These are phyloP conservation scores for Plectosphaerella sp. DNA, from an alignment of 2,329 filamentous ascomycete genomes.

Conservation along the genomic window DNA sequence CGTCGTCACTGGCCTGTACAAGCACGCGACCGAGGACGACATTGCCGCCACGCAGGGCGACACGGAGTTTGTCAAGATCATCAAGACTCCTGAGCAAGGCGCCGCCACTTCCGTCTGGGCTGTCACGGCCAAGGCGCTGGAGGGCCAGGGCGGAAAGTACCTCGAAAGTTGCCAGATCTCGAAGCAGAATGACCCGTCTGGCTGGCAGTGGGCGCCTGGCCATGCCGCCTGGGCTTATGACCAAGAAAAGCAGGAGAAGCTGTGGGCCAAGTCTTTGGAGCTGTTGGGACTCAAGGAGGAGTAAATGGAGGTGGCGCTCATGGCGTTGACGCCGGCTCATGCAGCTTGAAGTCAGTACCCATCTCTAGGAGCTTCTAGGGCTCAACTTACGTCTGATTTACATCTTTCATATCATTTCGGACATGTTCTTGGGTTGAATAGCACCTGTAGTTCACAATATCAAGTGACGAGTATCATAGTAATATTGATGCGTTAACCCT, in stretches of 20 bases:
- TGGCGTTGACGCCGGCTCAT: too few species aligned
- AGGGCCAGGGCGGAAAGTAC: constrained; percentile 37
- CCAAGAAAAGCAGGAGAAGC: constrained; percentile 26
- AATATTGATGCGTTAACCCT: too few species aligned
- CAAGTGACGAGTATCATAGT: too few species aligned
- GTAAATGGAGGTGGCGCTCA: too few species aligned
- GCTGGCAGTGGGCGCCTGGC: not conserved
- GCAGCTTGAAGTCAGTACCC: too few species aligned
- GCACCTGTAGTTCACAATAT: too few species aligned
- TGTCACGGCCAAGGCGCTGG: constrained; percentile 29
- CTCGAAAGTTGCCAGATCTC: constrained; percentile 21
- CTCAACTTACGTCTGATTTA: too few species aligned
- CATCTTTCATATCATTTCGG: too few species aligned
- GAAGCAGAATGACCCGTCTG: not conserved
- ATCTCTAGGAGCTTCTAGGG: too few species aligned
- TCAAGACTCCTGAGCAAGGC: constrained; percentile 28
- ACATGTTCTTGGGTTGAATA: too few species aligned
- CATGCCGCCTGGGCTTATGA: constrained; percentile 21
- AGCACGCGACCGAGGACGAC: constrained; percentile 8
- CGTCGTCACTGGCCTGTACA: constrained; percentile 2
- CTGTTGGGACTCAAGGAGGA: not conserved
- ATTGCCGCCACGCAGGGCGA: not conserved
- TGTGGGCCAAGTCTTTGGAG: constrained; percentile 33
- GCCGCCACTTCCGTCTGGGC: constrained; percentile 42
- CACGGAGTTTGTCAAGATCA: not conserved